Evolutionary conservation across 805 yeast genomes (phyloP).

Genomic region (Kazachstania africana): DNA sequence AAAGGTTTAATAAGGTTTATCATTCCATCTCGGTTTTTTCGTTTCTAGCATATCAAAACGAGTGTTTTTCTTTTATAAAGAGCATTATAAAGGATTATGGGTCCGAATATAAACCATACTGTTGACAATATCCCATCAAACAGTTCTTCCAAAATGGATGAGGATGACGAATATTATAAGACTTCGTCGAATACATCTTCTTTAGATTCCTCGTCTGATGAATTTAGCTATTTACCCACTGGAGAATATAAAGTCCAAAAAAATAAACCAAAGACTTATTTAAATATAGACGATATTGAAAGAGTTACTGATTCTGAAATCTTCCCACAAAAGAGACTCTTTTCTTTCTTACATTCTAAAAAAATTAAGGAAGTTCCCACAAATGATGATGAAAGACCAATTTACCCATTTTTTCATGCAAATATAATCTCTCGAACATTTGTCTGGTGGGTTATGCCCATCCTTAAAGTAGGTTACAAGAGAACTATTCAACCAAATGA

Average conservation of each 20-base stretch:
- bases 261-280: conserved; percentile 22
- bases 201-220: conserved; percentile 6
- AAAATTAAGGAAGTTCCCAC: conserved; percentile 39
- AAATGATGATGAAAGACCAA: conserved; percentile 36
- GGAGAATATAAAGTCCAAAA: conserved; percentile 19
- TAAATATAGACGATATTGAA: conserved; percentile 25
- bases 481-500: conserved; percentile 60
- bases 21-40: too few relatives aligned
- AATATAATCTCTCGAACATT: conserved; percentile 35
- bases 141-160: not conserved
- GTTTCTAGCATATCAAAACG: too few relatives aligned
- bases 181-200: not conserved
- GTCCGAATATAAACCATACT: too few relatives aligned
- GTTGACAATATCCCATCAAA: too few relatives aligned
- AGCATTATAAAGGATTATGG: too few relatives aligned
- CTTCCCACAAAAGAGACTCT: conserved; percentile 35
- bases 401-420: conserved; percentile 36
- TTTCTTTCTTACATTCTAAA: conserved; percentile 39
- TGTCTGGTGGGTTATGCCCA: conserved; percentile 60
- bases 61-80: too few relatives aligned
- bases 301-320: conserved; percentile 26
- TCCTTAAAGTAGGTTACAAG: conserved; percentile 56
- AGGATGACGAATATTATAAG: not conserved
- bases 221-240: conserved; percentile 6
- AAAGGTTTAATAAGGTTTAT: too few relatives aligned